Conservation (phyloP, 208 protist species). For the Leishmania aethiopica region DNA sequence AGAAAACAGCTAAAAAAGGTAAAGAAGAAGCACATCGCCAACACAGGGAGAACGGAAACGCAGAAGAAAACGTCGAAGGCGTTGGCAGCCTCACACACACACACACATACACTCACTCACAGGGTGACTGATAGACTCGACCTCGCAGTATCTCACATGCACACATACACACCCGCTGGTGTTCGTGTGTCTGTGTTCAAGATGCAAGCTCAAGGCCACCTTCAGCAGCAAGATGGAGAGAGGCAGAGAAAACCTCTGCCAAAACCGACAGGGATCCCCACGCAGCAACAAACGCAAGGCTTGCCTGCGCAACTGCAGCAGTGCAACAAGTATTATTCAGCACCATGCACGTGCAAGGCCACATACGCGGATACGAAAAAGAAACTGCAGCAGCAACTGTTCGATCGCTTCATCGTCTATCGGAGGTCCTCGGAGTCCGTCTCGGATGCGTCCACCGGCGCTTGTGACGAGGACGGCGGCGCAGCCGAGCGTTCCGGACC, state of each 20-base stretch:
- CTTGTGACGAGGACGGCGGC: conserved; percentile 3
- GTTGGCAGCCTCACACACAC: neutral
- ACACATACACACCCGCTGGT: neutral
- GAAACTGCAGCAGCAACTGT: neutral
- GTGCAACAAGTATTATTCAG: neutral
- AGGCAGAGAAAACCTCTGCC: neutral
- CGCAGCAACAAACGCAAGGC: neutral
- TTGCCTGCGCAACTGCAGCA: neutral
- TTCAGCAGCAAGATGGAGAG: neutral
- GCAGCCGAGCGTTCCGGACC: neutral
- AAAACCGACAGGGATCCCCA: neutral
- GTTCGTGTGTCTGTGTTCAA: neutral
- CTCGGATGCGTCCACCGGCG: conserved; percentile 13
- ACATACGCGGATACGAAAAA: neutral
- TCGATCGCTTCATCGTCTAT: neutral
- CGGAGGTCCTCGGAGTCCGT: conserved; percentile 33
- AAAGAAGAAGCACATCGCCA: neutral
- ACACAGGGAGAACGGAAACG: neutral
- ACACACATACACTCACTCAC: neutral
- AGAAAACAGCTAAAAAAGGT: neutral
- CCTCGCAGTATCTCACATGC: neutral
- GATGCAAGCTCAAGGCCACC: neutral
- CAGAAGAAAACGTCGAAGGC: neutral
- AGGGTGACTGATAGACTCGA: neutral
- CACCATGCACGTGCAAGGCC: neutral